Conservation (phyloP, 805 yeast species). For the Saccharomycopsis fodiens region DNA sequence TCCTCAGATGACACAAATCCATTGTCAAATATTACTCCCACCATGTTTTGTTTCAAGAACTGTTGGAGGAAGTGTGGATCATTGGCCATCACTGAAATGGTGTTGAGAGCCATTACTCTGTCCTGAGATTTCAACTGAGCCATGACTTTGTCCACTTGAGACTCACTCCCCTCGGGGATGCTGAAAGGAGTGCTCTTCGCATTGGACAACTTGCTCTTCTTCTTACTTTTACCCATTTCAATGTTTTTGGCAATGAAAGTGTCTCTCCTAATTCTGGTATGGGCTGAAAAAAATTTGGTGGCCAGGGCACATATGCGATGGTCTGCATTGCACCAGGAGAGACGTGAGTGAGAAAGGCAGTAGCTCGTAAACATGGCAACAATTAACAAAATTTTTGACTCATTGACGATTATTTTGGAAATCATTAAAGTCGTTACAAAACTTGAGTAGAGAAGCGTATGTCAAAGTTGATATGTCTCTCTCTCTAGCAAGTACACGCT, state of each 20-base stretch:
- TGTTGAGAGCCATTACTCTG: background rate
- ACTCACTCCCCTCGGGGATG: background rate
- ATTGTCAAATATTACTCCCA: slow-evolving; percentile 5
- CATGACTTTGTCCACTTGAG: background rate
- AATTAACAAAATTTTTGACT: background rate
- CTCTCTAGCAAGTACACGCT: too few species aligned
- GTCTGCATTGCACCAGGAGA: slow-evolving; percentile 4
- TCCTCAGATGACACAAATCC: background rate
- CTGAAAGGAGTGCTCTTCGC: slow-evolving; percentile 8
- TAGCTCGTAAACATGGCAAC: background rate
- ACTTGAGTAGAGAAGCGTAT: too few species aligned
- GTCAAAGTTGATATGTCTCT: too few species aligned
- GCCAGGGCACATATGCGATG: background rate
- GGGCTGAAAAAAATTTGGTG: slow-evolving; percentile 2
- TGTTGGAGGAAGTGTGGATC: background rate
- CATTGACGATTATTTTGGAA: background rate
- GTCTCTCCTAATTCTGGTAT: too few species aligned
- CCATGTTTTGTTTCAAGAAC: slow-evolving; percentile 13
- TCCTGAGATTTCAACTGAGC: background rate
- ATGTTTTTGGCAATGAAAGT: too few species aligned
- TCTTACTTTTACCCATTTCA: slow-evolving; percentile 17
- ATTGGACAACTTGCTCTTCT: slow-evolving; percentile 11
- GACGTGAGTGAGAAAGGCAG: slow-evolving; percentile 1
- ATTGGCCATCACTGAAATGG: background rate
- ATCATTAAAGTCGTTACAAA: too few species aligned